Evolutionary conservation across 2,329 filamentous ascomycete genomes (phyloP), one percentile per base, ranked within the genome.

Genomic region (Aspergillus sp.): DNA sequence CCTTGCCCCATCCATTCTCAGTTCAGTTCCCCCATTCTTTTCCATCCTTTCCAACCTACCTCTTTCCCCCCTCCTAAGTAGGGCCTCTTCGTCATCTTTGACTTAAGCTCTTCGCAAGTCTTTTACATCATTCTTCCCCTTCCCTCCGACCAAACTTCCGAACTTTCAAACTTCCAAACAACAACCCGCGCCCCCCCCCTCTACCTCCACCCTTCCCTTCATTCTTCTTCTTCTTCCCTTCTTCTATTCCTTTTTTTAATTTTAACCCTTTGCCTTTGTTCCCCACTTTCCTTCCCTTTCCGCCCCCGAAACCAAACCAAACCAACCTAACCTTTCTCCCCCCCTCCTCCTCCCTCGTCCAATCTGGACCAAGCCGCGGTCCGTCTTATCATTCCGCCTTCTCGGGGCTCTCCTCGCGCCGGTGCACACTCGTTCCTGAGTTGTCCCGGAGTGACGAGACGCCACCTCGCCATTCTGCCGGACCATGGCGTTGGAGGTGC

Each of bases 401-500:
- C 59, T 60, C 57, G 63, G 60, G 66, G 67, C 72, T 70, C 68
- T 70, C 68, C 64, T 70, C 70, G 66, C 70, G 61, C 71, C 68
- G 71, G 72, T 69, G 62, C 71, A 67, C 69, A 67, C 69, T 72
- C 70, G 69, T 69, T 64, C 67, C 67, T 70, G 73, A 73, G 71
- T 66, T 70, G 68, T 69, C 68, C 72, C 66, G 71, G 72, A 74
- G 71, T 76, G 72, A 74, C 73, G 73, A 74, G 71, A 69, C 71
- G 70, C 69, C 69, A 66, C 66, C 69, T 68, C 64, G 66, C 67
- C 66, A 65, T 65, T 64, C 66, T 66, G 57, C 71, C 74, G 64
- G 73, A 77, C 66, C 70, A 82, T 81, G 80, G 78, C 80, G 71
- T 74, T 79, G 75, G 78, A 78, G 68, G 71, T 78, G 67, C 77